Conservation (phyloP, 257 asterid genomes). For the Prunella vulgaris region DNA sequence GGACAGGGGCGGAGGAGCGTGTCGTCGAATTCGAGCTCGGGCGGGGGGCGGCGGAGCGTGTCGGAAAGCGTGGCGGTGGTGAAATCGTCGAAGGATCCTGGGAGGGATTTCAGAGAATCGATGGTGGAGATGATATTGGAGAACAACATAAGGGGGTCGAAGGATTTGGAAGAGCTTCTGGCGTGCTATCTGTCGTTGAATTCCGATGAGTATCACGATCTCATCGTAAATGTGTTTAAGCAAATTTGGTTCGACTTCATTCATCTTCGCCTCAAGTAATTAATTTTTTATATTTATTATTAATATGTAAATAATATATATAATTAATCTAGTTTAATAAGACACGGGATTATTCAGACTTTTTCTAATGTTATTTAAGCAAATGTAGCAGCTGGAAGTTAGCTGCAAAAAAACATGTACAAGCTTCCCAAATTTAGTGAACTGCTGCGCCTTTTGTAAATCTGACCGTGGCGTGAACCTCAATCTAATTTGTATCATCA, state of each 20-base stretch:
- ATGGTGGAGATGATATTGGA: slow-evolving; percentile 79
- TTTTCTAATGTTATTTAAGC: too few species aligned
- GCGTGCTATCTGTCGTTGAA: slow-evolving; percentile 61
- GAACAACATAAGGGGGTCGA: slow-evolving; percentile 44
- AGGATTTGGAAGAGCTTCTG: slow-evolving; percentile 58
- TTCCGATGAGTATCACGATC: slow-evolving; percentile 54
- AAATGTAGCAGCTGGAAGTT: too few species aligned
- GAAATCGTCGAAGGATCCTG: slow-evolving; percentile 55
- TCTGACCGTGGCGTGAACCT: too few species aligned
- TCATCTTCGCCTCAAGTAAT: slow-evolving; percentile 29
- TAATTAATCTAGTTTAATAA: not conserved
- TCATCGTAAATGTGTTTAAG: slow-evolving; percentile 58
- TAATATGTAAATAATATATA: not conserved
- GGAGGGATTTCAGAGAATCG: slow-evolving; percentile 56
- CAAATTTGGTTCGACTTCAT: slow-evolving; percentile 59
- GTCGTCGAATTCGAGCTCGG: slow-evolving; percentile 21
- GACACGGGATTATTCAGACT: not conserved
- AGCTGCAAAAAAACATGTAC: not conserved
- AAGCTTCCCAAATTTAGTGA: not conserved
- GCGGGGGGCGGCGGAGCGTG: slow-evolving; percentile 27
- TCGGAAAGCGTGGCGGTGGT: slow-evolving; percentile 55
- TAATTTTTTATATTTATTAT: not conserved
- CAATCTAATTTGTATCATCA: too few species aligned
- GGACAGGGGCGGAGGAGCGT: slow-evolving; percentile 38
- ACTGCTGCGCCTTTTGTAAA: too few species aligned